Percentiles rank a stretch among this genome's conserved stretches.
phyloP scores from a whole-genome alignment of 352 stramenopile genomes.

The Blastocystis sp. region DNA sequence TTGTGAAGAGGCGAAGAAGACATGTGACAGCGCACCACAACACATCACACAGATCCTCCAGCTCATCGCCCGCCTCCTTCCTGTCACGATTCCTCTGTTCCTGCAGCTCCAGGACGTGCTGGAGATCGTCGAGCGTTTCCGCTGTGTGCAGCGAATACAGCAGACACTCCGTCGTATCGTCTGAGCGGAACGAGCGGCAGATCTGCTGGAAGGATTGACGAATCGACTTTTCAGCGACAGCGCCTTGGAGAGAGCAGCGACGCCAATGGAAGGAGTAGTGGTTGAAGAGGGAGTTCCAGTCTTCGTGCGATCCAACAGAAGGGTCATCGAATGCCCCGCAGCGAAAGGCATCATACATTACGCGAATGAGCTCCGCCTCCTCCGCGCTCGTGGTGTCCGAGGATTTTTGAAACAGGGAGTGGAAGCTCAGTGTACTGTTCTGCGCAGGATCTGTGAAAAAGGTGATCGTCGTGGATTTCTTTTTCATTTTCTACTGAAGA shows the following conservation, averaged over 20 bases:
- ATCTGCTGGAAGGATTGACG: not conserved
- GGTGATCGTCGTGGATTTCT: not conserved
- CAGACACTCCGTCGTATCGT: not conserved
- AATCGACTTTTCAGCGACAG: not conserved
- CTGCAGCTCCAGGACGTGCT: not conserved
- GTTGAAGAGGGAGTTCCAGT: slow-evolving; percentile 7
- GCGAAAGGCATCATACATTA: slow-evolving; percentile 12
- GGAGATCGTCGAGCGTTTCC: not conserved
- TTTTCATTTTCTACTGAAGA: slow-evolving; percentile 4
- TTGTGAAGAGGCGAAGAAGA: not conserved
- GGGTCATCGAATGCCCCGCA: slow-evolving; percentile 11
- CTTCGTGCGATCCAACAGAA: not conserved
- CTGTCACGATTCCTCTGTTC: not conserved
- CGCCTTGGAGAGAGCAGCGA: not conserved
- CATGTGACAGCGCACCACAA: not conserved
- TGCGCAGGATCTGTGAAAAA: not conserved
- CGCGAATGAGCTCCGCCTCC: not conserved
- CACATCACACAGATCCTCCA: not conserved
- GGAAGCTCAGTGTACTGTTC: not conserved
- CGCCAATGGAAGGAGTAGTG: slow-evolving; percentile 1
- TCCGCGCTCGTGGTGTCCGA: not conserved
- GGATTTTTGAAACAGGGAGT: slow-evolving; percentile 14
- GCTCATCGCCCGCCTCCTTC: not conserved
- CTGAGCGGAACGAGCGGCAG: not conserved
- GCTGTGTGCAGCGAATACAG: not conserved